These are phyloP conservation scores for Aspergillus saccharolyticus DNA, from an alignment of 495 filamentous ascomycete genomes.

Conservation along the genomic window DNA sequence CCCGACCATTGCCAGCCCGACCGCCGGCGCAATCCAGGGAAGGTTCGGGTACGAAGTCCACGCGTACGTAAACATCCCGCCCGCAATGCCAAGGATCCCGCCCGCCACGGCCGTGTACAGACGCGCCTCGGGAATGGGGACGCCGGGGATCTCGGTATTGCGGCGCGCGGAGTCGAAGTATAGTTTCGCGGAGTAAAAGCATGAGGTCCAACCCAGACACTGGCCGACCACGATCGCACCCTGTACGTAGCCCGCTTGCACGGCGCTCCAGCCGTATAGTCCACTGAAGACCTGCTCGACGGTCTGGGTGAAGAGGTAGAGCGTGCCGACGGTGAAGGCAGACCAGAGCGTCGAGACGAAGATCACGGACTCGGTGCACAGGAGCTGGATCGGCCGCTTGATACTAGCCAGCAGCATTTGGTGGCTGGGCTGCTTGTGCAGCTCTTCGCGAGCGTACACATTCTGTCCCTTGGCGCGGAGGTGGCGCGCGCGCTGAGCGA, in stretches of 20 bases:
- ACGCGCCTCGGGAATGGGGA: slow-evolving; percentile 32
- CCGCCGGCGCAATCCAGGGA: slow-evolving; percentile 34
- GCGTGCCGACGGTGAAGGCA: slow-evolving; percentile 45
- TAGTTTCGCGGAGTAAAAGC: slow-evolving; percentile 20
- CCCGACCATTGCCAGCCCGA: slow-evolving; percentile 36
- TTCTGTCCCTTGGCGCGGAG: slow-evolving; percentile 26
- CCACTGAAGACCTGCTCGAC: slow-evolving; percentile 35
- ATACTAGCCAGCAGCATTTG: slow-evolving; percentile 26
- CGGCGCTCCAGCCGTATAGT: slow-evolving; percentile 28
- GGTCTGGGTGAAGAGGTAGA: slow-evolving; percentile 47
- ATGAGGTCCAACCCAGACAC: slow-evolving; percentile 24
- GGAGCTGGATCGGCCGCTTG: slow-evolving; percentile 37
- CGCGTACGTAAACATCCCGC: slow-evolving; percentile 37
- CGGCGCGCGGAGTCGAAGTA: slow-evolving; percentile 28
- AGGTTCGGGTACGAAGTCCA: slow-evolving; percentile 33
- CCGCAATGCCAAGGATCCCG: slow-evolving; percentile 28
- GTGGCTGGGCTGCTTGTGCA: slow-evolving; percentile 24
- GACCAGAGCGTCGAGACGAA: slow-evolving; percentile 47
- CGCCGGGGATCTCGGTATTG: slow-evolving; percentile 29
- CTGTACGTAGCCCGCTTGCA: slow-evolving; percentile 34
- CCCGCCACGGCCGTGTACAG: slow-evolving; percentile 29
- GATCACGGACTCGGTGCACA: slow-evolving; percentile 53
- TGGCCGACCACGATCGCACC: slow-evolving; percentile 32
- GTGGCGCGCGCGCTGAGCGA: slow-evolving; percentile 26
- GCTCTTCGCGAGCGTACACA: slow-evolving; percentile 34